Base-by-base conservation (phyloP, 257 asterid species). In the Scutellaria galericulata region DNA sequence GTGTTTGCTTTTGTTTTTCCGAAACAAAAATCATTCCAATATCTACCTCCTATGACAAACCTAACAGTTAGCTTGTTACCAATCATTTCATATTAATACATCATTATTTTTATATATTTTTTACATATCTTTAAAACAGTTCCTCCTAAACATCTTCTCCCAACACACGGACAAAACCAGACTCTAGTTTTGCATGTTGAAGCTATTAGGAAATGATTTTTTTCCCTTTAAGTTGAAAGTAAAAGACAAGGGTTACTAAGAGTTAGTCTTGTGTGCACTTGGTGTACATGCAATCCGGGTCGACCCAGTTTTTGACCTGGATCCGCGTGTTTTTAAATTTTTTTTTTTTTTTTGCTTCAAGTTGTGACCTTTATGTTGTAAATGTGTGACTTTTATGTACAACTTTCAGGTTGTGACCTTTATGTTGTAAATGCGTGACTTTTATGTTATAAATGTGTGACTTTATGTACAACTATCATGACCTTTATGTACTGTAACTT, bases 191-290 rank as follows among this genome's bases (percentile, higher is more conserved):
- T 51, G 9, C 75, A 24, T 37, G 51, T 54, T n/a, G 2, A 73
- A 10, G 56, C 52, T 45, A 66, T 13, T 50, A 50, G 9, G 7
- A 54, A 52, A 64, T 55, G 37, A 24, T 37, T 7, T 40, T 9
- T 44, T 57, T 24, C 35, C 55, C 31, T 18, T 64, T 58, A 5
- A 64, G 42, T 50, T 50, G 55, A 42, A 69, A 51, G 24, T 64
- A 42, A 48, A 66, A 67, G 48, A 60, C 37, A n/a, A 20, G 22
- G 61, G 48, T 46, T 24, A 48, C 47, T 66, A 57, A 52, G n/a
- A n/a, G n/a, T n/a, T n/a, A n/a, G n/a, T n/a, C n/a, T n/a, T n/a
- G n/a, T n/a, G n/a, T n/a, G n/a, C n/a, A n/a, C n/a, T n/a, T n/a
- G n/a, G n/a, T n/a, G n/a, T n/a, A n/a, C n/a, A n/a, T n/a, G n/a